These are phyloP conservation scores for Chionographis japonica DNA, from an alignment of 106 monocot species.

Conservation along the genomic window DNA sequence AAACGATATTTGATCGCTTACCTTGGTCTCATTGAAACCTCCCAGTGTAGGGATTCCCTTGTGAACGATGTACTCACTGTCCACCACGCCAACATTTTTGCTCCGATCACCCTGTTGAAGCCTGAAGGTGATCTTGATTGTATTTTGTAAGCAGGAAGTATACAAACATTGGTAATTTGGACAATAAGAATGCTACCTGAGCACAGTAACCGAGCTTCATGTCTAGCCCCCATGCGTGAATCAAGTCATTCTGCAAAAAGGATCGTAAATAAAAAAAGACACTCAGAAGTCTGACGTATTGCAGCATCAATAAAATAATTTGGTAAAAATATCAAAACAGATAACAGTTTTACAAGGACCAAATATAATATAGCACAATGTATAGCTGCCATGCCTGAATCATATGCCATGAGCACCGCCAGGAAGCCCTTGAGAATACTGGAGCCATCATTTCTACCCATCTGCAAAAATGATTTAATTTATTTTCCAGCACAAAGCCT, in stretches of 20 bases:
- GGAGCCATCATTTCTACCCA: conserved; percentile 85
- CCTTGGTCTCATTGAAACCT: conserved; percentile 26
- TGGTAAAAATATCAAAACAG: neutral
- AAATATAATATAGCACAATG: neutral
- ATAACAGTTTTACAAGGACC: neutral
- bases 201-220: conserved; percentile 70
- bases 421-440: conserved; percentile 60
- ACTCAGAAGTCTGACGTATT: neutral
- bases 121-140: too few species aligned
- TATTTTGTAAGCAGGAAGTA: too few species aligned
- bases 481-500: too few species aligned
- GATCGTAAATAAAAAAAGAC: neutral
- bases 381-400: conserved; percentile 25
- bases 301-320: too few species aligned
- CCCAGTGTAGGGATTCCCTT: conserved; percentile 46
- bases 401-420: conserved; percentile 61
- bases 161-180: too few species aligned
- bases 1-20: neutral
- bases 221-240: conserved; percentile 78
- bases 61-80: conserved; percentile 59
- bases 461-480: conserved; percentile 15
- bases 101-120: conserved; percentile 39
- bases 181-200: conserved; percentile 36
- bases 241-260: conserved; percentile 71
- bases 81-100: conserved; percentile 49